A percentile compares a stretch with the other conserved stretches of the same genome.
Conservation (phyloP, 345 rosid species). For the Rhizophora mangle region DNA sequence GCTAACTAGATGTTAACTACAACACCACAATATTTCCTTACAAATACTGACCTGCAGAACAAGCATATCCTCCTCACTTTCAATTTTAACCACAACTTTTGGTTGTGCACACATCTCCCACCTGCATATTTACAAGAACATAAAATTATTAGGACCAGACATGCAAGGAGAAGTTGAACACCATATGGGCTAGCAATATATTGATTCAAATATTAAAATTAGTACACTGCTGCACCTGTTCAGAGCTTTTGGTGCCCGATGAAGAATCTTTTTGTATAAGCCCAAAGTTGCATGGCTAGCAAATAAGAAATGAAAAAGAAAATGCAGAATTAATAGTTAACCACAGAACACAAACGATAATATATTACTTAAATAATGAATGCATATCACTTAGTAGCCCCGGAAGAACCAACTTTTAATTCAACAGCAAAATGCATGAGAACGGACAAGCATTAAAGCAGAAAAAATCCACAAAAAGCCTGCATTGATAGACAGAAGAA, state of each 20-base stretch:
- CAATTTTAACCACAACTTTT: slow-evolving; percentile 93
- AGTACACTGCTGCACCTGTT: slow-evolving; percentile 43
- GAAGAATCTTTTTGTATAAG: slow-evolving; percentile 72
- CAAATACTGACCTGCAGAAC: slow-evolving; percentile 68
- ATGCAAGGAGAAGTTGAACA: not conserved
- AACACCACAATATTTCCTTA: slow-evolving; percentile 8
- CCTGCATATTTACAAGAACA: slow-evolving; percentile 39
- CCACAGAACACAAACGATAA: not conserved
- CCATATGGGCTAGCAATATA: not conserved
- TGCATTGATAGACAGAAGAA: not conserved
- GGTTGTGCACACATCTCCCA: slow-evolving; percentile 98
- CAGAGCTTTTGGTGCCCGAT: slow-evolving; percentile 81
- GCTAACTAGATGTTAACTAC: not conserved
- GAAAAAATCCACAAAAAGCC: not conserved
- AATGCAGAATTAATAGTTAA: slow-evolving; percentile 3
- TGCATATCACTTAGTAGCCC: no score
- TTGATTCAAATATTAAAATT: not conserved
- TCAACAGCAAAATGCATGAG: not conserved
- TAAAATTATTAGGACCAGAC: not conserved
- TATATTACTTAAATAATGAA: no score
- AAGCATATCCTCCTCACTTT: slow-evolving; percentile 87
- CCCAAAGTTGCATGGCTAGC: slow-evolving; percentile 96
- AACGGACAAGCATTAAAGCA: not conserved
- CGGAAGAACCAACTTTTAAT: no score
- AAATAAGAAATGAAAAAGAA: slow-evolving; percentile 13